Evolutionary conservation across 257 asterid genomes (phyloP).

Genomic region (Anisodus tanguticus): DNA sequence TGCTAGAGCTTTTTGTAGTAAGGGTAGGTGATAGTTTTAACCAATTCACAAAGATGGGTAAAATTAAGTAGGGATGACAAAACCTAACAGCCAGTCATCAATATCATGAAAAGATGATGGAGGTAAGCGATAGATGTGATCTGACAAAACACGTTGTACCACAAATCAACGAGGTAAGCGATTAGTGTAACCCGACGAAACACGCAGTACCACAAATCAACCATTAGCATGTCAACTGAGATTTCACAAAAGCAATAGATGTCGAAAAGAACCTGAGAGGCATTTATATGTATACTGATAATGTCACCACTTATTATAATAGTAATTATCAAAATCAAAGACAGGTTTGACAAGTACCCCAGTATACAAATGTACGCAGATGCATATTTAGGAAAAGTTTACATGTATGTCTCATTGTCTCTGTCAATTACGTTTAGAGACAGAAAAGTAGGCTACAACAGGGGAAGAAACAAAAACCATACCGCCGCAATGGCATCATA

Average conservation of each 20-base stretch:
- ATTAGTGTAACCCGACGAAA: background rate
- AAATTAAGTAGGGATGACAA: constrained; percentile 10
- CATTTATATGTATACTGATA: background rate
- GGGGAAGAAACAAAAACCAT: constrained; percentile 42
- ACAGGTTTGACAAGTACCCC: background rate
- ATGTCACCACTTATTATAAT: background rate
- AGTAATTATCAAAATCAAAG: constrained; percentile 14
- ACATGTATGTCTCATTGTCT: background rate
- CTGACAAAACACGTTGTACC: background rate
- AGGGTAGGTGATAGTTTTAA: background rate
- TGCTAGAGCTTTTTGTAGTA: constrained; percentile 9
- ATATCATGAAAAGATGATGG: constrained; percentile 1
- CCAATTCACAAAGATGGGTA: background rate
- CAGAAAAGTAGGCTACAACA: background rate
- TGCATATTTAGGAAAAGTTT: constrained; percentile 19
- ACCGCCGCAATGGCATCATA: constrained; percentile 90
- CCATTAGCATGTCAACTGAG: background rate
- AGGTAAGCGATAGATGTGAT: background rate
- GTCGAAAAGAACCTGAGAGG: background rate
- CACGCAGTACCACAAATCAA: background rate
- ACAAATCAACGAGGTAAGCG: background rate
- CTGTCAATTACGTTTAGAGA: background rate
- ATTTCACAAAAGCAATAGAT: background rate
- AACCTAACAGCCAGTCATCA: background rate
- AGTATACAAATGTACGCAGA: background rate